Base-by-base conservation (phyloP, 345 rosid genomes). In the Populus deltoides region DNA sequence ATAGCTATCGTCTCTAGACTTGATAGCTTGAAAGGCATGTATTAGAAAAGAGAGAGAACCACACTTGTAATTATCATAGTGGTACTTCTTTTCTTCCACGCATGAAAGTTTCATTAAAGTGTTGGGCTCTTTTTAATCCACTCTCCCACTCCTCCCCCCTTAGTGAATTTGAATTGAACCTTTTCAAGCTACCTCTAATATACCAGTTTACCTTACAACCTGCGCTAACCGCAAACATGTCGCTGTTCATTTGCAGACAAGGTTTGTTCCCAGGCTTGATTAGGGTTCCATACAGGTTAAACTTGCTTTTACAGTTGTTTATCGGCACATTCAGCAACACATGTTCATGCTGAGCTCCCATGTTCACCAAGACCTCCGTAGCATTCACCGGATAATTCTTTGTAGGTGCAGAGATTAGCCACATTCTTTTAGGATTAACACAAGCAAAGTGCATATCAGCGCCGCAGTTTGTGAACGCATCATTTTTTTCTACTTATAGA, bases 201-300 rank as follows among this genome's bases (percentile, higher is more conserved):
- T 62, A 12, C 67, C 31, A 63, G 59, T 53, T 18, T 20, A 53
- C 59, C 24, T 18, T 18, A 17, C 9, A 53, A 53, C n/a, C 2
- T 6, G 9, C 13, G 4, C 35, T 55, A 78, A 66, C 63, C 20
- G 24, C n/a, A 20, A 53, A 53, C 59, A 0, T 53, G 6, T 20
- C n/a, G 2, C 24, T 20, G 22, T 62, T 49, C 39, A 24, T 72
- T 36, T 70, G 78, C 84, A 81, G 84, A 81, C 57, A 81, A 81
- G 73, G 75, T 81, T 13, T 81, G 84, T 69, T 77, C 81, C 33
- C 7, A n/a, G 39, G 75, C 75, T 70, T 81, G 70, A 81, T 68
- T 9, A 24, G 45, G 33, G 57, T 61, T 66, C 38, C n/a, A 38
- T 4, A 63, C 31, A 17, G 39, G 68, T 29, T 3, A 15, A 15